Percentiles rank a stretch among this genome's conserved stretches.
Conservation (phyloP, 345 rosid species). For the Lumnitzera racemosa region DNA sequence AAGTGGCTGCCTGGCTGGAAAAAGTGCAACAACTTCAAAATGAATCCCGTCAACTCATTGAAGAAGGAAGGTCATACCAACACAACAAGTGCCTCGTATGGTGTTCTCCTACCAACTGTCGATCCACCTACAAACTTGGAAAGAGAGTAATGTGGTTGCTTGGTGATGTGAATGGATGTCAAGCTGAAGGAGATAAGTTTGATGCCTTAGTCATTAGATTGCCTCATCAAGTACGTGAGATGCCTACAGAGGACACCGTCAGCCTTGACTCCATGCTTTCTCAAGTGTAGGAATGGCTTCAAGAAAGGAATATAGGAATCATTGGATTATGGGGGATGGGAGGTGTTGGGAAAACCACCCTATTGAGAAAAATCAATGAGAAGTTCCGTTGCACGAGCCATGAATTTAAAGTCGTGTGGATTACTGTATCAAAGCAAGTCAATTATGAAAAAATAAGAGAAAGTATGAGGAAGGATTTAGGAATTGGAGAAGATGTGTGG, state of each 20-base stretch:
- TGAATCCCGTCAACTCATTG: background rate
- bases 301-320: background rate
- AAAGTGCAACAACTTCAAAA: background rate
- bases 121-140: no score
- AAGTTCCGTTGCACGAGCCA: background rate
- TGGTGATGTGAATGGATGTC: background rate
- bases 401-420: conserved; percentile 13
- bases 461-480: conserved; percentile 2
- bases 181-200: background rate
- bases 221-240: background rate
- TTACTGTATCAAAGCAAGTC: conserved; percentile 4
- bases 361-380: conserved; percentile 13
- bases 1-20: conserved; percentile 1
- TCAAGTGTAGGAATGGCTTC: background rate
- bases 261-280: background rate
- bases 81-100: no score
- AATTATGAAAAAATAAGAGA: conserved; percentile 2
- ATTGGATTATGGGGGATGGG: conserved; percentile 18
- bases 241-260: background rate
- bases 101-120: no score
- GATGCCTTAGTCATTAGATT: background rate
- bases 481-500: background rate
- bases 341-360: conserved; percentile 18
- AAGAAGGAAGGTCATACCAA: no score
- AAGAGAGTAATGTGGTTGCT: no score